Base-by-base conservation (phyloP, 441 rosid genomes). In the Dalechampia spathulata region DNA sequence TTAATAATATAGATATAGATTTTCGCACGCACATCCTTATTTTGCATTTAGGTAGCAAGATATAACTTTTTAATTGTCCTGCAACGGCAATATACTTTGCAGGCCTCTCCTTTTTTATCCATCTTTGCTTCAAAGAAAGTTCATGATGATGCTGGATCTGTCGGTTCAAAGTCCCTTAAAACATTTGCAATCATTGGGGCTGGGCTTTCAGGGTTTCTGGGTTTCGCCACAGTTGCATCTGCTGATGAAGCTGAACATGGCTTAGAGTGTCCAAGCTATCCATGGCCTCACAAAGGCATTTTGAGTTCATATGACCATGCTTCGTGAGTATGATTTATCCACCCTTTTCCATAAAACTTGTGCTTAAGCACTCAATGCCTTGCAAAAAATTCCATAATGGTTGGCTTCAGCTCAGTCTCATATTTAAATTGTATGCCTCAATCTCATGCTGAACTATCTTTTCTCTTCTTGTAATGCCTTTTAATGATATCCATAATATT, bases 171-270 rank as follows among this genome's bases (percentile, higher is more conserved):
- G 65, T 78, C 87, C 43, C 67, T 88, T 46, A 75, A 75, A 64
- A 74, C 81, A 30, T 52, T 84, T 57, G 96, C 93, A 8, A 77
- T 88, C 9, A 57, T 95, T 60, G 98, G 98, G 61, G 99, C 89
- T 70, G 93, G 97, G 43, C 64, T 86, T 69, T 78, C 99, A 2
- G 98, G 98, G 42, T 69, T 90, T 55, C 59, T 95, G 68, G 64
- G 95, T 64, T 86, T 83, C 60, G 82, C 92, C 51, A 78, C 98
- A 4, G 59, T 85, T 32, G 95, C 98, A 52, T 77, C 98, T 47
- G 92, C 99, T 45, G 99, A 95, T 66, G 99, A 95, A 75, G 99
- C 99, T 21, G 99, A 95, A 53, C 99, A 95, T 37, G 99, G 99
- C 47, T 67, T 95, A 63, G 95, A 58, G 36, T 76, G 75, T 64